Percentiles rank a stretch among this genome's conserved stretches.
Conservation (phyloP, 139 green algal species). For the Micractinium conductrix region DNA sequence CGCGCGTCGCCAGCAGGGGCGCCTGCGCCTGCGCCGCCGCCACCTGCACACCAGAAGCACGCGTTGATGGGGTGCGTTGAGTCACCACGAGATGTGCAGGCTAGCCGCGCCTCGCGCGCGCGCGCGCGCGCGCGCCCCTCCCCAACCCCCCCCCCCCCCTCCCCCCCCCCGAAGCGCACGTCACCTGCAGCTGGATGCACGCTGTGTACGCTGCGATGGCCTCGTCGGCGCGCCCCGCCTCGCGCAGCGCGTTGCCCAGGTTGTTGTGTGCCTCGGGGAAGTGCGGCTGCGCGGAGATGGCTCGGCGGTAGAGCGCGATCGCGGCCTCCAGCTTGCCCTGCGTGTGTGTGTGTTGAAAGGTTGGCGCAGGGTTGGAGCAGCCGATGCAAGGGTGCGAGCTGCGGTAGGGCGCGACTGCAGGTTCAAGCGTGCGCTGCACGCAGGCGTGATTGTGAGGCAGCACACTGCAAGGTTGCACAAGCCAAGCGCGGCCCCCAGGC, state of each 20-base stretch:
- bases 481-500: background rate
- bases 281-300: slow-evolving; percentile 69
- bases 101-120: too few relatives aligned
- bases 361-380: too few relatives aligned
- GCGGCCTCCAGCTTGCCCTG: slow-evolving; percentile 72
- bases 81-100: too few relatives aligned
- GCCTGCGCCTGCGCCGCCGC: slow-evolving; percentile 1
- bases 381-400: too few relatives aligned
- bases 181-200: slow-evolving; percentile 81
- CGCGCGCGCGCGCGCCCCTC: too few relatives aligned
- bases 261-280: slow-evolving; percentile 90
- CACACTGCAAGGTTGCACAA: background rate
- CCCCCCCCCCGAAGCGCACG: slow-evolving; percentile 41
- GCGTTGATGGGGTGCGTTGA: too few relatives aligned
- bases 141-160: background rate
- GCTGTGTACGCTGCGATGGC: slow-evolving; percentile 78
- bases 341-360: too few relatives aligned
- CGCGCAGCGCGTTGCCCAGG: slow-evolving; percentile 82
- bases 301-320: slow-evolving; percentile 72
- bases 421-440: background rate
- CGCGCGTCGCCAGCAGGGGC: slow-evolving; percentile 25
- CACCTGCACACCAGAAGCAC: background rate
- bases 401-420: background rate
- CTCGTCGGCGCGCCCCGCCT: slow-evolving; percentile 68
- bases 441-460: background rate